phyloP scores from a whole-genome alignment of 2,329 filamentous ascomycete genomes.

The Trichoderma guizhouense region DNA sequence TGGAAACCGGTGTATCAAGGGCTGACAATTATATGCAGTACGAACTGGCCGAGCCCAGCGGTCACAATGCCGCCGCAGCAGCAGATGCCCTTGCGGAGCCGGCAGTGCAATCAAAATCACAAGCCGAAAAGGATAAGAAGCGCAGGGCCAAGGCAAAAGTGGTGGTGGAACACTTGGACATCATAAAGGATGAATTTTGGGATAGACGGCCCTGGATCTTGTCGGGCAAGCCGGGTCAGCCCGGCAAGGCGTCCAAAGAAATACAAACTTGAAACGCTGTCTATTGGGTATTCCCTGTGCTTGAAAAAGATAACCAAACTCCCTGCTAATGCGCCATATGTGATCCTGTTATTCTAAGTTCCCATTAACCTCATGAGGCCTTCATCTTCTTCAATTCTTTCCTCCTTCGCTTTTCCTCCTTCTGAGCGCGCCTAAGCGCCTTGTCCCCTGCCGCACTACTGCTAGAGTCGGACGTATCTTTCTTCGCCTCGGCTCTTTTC shows the following conservation, averaged over 20 bases:
- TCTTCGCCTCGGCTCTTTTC: slow-evolving; percentile 25
- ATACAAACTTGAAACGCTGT: slow-evolving; percentile 32
- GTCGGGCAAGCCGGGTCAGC: slow-evolving; percentile 63
- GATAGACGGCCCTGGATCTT: slow-evolving; percentile 78
- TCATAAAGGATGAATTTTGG: slow-evolving; percentile 97
- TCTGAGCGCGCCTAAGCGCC: slow-evolving; percentile 41
- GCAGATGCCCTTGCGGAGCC: slow-evolving; percentile 52
- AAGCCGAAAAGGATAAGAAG: slow-evolving; percentile 80
- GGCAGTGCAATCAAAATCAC: slow-evolving; percentile 66
- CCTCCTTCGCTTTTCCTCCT: slow-evolving; percentile 41
- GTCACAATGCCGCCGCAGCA: slow-evolving; percentile 44
- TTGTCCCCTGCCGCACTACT: slow-evolving; percentile 42
- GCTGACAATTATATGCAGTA: slow-evolving; percentile 49
- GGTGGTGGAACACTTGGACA: slow-evolving; percentile 80
- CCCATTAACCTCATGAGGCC: neutral
- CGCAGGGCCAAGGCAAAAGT: slow-evolving; percentile 75
- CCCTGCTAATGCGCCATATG: slow-evolving; percentile 22
- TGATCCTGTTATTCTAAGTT: neutral
- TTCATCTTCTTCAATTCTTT: slow-evolving; percentile 29
- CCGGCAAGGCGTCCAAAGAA: slow-evolving; percentile 63
- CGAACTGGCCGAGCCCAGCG: slow-evolving; percentile 61
- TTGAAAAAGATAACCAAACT: slow-evolving; percentile 27
- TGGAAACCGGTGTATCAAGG: neutral
- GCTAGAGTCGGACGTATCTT: slow-evolving; percentile 29
- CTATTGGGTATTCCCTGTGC: slow-evolving; percentile 30